phyloP scores from a whole-genome alignment of 495 filamentous ascomycete genomes.

The Penicillium odoratum region DNA sequence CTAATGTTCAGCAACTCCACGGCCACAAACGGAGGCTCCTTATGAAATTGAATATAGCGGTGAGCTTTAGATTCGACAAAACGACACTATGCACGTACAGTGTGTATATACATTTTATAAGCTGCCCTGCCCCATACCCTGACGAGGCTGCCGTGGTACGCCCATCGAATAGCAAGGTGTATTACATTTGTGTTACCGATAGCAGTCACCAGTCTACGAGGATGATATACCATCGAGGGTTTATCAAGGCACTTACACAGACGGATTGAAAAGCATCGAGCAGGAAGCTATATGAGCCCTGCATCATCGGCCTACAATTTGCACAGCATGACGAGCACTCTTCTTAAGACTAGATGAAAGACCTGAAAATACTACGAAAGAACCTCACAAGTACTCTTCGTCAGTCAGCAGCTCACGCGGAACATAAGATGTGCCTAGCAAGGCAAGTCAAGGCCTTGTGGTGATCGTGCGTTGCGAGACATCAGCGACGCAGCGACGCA shows the following conservation, averaged over 20 bases:
- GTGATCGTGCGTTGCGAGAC: slow-evolving; percentile 3
- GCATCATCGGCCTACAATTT: not conserved
- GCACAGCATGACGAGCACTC: not conserved
- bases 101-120: no score
- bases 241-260: not conserved
- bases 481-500: slow-evolving; percentile 4
- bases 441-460: slow-evolving; percentile 1
- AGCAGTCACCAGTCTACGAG: slow-evolving; percentile 2
- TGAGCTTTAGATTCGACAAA: slow-evolving; percentile 3
- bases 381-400: not conserved
- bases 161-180: no score
- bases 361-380: slow-evolving; percentile 3
- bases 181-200: not conserved
- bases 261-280: no score
- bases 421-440: slow-evolving; percentile 1
- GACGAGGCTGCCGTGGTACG: no score
- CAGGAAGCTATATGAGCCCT: not conserved
- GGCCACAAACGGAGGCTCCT: no score
- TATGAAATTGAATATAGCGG: not conserved
- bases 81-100: not conserved
- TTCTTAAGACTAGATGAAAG: not conserved
- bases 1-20: not conserved
- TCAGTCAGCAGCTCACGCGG: slow-evolving; percentile 4
- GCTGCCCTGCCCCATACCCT: no score
- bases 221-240: not conserved